Evolutionary conservation across 2,329 filamentous ascomycete species (phyloP), one percentile per base, ranked within the genome.

Genomic region (Volutella citrinella): DNA sequence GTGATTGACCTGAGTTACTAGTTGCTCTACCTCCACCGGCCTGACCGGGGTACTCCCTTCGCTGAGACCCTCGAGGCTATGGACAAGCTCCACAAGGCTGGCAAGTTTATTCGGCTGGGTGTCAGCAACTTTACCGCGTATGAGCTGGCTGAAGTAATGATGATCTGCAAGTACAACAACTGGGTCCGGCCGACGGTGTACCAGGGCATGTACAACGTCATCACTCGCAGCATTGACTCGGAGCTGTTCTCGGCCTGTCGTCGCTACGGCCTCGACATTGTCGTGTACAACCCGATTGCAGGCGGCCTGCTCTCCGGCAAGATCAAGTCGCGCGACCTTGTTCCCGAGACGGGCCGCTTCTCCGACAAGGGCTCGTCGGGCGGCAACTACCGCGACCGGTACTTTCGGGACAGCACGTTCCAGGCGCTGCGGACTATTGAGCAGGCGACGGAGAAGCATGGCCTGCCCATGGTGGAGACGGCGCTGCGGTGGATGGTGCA

Each of bases 131-230:
- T 82, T 58, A 86, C 88, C 1, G 82, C 88, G 1, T 93, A 84
- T 56, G 89, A 95, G 59, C 85, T 95, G 9, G 88, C 88, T 1
- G 89, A 95, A 64, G 77, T 94, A 9, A 83, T 84, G 37, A 76
- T 87, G 60, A 82, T 80, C 23, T 91, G 85, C 70, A 83, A 83
- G 50, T 79, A 84, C 63, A 82, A 86, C 52, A 77, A 78, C 42
- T 94, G 86, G 86, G 84, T 94, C 12, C 76, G 82, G 23, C 88
- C 88, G 2, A 88, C 84, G 1, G 79, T 94, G 36, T 95, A 87
- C 62, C 87, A 93, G 62, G 89, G 74, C 51, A 91, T 94, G 85
- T 91, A 91, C 64, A 91, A 91, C 60, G 78, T 76, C 37, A 85
- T 90, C 47, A 87, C 81, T 15, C 78, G 87, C 32, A 77, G 76